A percentile compares a stretch with the other conserved stretches of the same genome.
These are phyloP conservation scores for Sporothrix mexicana DNA, from an alignment of 2,329 filamentous ascomycete species.

Conservation along the genomic window DNA sequence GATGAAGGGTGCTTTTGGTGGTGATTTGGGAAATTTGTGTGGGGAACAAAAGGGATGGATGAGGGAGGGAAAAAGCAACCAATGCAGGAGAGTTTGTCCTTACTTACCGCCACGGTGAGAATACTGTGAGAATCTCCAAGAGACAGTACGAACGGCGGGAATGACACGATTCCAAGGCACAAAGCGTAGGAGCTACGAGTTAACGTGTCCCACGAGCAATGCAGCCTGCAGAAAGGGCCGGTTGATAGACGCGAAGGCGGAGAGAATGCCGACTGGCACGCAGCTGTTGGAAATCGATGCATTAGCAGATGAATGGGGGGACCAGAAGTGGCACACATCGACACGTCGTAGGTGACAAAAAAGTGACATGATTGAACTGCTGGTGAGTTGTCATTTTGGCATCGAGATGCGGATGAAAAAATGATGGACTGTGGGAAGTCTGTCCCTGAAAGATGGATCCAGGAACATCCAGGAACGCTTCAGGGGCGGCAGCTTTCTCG, in stretches of 20 bases:
- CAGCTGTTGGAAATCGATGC: conserved; percentile 46
- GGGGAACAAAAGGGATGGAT: conserved; percentile 28
- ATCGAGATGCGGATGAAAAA: neutral
- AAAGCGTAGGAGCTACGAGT: conserved; percentile 63
- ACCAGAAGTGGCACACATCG: neutral
- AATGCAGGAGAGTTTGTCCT: neutral
- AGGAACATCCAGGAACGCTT: conserved; percentile 1
- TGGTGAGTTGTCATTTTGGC: conserved; percentile 16
- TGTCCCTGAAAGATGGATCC: conserved; percentile 4
- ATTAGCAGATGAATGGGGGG: conserved; percentile 2
- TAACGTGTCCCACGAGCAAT: conserved; percentile 65
- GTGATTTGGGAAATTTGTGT: conserved; percentile 27
- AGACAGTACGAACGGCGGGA: conserved; percentile 41
- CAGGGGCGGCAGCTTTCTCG: neutral
- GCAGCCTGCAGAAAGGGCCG: conserved; percentile 45
- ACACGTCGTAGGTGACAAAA: neutral
- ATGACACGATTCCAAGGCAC: conserved; percentile 57
- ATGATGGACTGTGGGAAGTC: neutral
- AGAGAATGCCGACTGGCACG: conserved; percentile 50
- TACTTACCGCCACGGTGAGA: conserved; percentile 59
- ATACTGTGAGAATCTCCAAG: conserved; percentile 44
- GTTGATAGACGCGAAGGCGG: conserved; percentile 49
- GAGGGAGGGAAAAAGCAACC: conserved; percentile 36
- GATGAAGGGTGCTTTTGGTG: neutral
- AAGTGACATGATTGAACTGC: neutral